These are phyloP conservation scores for Raddia guianensis DNA, from an alignment of 176 grass and related monocot genomes.

Conservation along the genomic window DNA sequence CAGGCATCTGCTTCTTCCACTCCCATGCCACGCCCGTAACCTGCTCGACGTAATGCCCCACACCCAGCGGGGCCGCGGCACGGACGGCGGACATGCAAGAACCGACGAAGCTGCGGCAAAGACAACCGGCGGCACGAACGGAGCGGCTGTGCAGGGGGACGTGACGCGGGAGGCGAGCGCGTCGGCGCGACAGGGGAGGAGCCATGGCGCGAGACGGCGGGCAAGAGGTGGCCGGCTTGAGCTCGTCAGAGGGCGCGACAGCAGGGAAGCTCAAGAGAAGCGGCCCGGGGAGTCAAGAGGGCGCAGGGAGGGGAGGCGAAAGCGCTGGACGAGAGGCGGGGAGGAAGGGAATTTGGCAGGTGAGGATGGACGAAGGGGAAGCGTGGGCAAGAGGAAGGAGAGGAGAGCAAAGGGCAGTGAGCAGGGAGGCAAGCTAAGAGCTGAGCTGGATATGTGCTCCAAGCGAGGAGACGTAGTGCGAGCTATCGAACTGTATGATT, in stretches of 20 bases:
- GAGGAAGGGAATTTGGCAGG: conserved; percentile 13
- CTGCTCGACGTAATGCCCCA: conserved; percentile 31
- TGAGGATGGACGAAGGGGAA: conserved; percentile 10
- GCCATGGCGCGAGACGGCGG: neutral
- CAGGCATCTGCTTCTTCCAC: neutral
- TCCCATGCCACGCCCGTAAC: neutral
- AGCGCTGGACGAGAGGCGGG: neutral
- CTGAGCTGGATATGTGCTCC: conserved; percentile 66
- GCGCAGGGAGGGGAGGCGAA: neutral
- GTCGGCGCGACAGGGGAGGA: neutral
- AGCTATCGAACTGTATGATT: conserved; percentile 61
- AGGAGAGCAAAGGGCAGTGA: conserved; percentile 26
- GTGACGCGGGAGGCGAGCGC: neutral
- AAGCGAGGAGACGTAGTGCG: conserved; percentile 65
- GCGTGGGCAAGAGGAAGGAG: conserved; percentile 31
- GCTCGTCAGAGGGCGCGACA: neutral
- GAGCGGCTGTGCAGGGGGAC: neutral
- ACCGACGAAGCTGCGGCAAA: neutral
- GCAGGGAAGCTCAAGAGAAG: neutral
- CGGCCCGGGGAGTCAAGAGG: neutral
- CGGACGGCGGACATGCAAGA: neutral
- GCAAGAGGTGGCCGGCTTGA: conserved; percentile 33
- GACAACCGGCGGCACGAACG: neutral
- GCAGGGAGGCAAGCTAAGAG: conserved; percentile 43
- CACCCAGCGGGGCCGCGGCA: neutral